phyloP scores from a whole-genome alignment of 257 asterid genomes.

The Fraxinus cuspidata region DNA sequence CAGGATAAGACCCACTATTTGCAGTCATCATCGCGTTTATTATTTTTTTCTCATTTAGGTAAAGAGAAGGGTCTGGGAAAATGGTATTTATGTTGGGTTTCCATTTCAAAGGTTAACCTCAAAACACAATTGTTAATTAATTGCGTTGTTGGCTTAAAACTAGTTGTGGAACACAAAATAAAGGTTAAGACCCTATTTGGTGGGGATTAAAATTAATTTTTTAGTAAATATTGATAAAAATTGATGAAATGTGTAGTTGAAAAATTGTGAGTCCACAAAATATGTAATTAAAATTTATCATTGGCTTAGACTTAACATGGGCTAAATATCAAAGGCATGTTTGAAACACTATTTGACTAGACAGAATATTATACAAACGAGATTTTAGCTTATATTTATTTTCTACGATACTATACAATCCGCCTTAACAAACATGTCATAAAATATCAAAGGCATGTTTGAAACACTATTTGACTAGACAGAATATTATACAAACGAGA shows the following conservation, averaged over 20 bases:
- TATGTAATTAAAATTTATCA: too few species aligned
- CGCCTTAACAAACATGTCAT: background rate
- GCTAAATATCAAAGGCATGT: background rate
- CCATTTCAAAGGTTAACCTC: constrained; percentile 3
- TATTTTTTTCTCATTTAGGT: background rate
- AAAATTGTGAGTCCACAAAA: too few species aligned
- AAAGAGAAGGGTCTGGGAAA: background rate
- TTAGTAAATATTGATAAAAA: too few species aligned
- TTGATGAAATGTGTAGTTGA: too few species aligned
- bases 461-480: background rate
- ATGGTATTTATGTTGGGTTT: background rate
- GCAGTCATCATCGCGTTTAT: background rate
- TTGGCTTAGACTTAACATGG: too few species aligned
- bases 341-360: background rate
- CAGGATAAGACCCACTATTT: constrained; percentile 12
- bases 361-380: background rate
- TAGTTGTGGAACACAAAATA: background rate
- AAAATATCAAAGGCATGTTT: background rate
- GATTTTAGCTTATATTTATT: background rate
- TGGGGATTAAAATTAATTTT: too few species aligned
- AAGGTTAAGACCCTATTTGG: background rate
- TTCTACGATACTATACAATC: background rate
- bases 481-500: background rate
- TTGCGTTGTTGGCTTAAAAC: background rate
- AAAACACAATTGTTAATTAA: background rate